phyloP scores from a whole-genome alignment of 306 rosid genomes.

The Vicia villosa region DNA sequence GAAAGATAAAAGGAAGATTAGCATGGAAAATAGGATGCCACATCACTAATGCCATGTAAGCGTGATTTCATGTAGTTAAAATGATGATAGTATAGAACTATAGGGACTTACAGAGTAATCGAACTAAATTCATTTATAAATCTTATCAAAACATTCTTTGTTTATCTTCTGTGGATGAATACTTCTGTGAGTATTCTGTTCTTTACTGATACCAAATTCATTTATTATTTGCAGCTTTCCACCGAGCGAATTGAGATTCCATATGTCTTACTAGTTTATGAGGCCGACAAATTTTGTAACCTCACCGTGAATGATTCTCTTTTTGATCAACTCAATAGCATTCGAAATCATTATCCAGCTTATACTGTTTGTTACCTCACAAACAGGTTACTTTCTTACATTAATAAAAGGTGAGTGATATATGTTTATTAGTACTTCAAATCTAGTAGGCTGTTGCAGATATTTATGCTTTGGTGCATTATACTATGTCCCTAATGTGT shows the following conservation, averaged over 20 bases:
- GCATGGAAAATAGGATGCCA: neutral
- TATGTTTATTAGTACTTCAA: conserved; percentile 9
- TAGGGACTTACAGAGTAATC: neutral
- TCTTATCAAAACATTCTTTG: conserved; percentile 14
- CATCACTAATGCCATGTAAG: neutral
- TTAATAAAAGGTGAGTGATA: conserved; percentile 76
- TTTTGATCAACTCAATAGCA: conserved; percentile 54
- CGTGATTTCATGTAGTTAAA: conserved; percentile 8
- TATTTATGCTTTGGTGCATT: conserved; percentile 14
- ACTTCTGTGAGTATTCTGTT: conserved; percentile 22
- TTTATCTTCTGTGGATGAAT: conserved; percentile 7
- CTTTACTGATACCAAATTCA: conserved; percentile 26
- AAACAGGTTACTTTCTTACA: conserved; percentile 71
- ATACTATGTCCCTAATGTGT: conserved; percentile 15
- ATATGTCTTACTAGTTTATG: conserved; percentile 67
- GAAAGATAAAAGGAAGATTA: conserved; percentile 1
- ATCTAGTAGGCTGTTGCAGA: conserved; percentile 7
- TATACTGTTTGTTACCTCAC: conserved; percentile 85
- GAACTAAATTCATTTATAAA: conserved; percentile 2
- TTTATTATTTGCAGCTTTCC: conserved; percentile 60
- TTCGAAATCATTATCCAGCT: conserved; percentile 74
- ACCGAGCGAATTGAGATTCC: conserved; percentile 61
- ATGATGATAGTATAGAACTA: conserved; percentile 2
- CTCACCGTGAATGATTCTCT: conserved; percentile 62
- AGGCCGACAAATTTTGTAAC: conserved; percentile 79